These are phyloP conservation scores for Torulaspora quercuum DNA, from an alignment of 805 yeast genomes.

Conservation along the genomic window DNA sequence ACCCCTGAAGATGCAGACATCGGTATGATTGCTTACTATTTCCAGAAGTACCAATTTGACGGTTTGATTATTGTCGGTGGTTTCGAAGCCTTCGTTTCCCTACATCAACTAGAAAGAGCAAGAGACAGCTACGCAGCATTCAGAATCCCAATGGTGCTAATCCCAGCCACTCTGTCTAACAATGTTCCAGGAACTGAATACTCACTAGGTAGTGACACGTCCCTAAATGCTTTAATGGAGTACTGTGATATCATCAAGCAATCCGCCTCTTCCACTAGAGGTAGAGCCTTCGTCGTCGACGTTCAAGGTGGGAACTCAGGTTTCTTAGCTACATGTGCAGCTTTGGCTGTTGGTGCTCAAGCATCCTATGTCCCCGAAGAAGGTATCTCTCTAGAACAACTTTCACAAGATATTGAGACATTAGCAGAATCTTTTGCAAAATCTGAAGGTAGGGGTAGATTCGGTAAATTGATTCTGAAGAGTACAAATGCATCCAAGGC, in stretches of 20 bases:
- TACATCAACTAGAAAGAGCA: constrained; percentile 61
- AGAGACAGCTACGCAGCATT: constrained; percentile 64
- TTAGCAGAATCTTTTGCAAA: constrained; percentile 56
- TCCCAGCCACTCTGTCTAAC: constrained; percentile 78
- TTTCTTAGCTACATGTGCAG: constrained; percentile 65
- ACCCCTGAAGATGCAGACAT: constrained; percentile 63
- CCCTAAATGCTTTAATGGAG: constrained; percentile 63
- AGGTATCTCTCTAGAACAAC: constrained; percentile 54
- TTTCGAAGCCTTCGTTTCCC: constrained; percentile 72
- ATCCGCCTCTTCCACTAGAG: constrained; percentile 73
- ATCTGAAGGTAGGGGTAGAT: constrained; percentile 60
- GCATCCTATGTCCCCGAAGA: constrained; percentile 77
- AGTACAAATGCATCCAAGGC: constrained; percentile 69
- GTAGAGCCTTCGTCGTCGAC: constrained; percentile 76
- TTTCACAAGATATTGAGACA: constrained; percentile 62
- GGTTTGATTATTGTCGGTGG: constrained; percentile 79
- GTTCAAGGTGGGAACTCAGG: constrained; percentile 87
- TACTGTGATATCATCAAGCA: constrained; percentile 80
- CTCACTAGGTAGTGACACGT: constrained; percentile 72
- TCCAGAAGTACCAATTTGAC: constrained; percentile 63
- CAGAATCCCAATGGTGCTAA: constrained; percentile 70
- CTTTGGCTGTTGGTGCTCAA: constrained; percentile 67
- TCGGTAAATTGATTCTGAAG: constrained; percentile 67
- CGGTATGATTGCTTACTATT: constrained; percentile 68
- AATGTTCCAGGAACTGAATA: constrained; percentile 82